phyloP scores from a whole-genome alignment of 164 flowering plant genomes.

The Dillenia suffruticosa region DNA sequence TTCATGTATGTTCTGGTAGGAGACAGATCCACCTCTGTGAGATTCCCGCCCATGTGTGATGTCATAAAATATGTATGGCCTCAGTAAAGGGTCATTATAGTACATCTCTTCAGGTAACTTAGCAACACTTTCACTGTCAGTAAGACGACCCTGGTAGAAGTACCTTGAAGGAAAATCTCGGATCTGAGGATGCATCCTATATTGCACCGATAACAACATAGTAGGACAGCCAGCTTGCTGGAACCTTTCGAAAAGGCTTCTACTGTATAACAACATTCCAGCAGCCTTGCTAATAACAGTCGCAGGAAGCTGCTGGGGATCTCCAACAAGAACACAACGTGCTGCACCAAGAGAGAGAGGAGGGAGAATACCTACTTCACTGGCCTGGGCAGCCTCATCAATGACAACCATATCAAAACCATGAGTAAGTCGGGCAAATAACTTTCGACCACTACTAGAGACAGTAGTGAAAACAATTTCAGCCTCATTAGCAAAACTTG shows the following conservation, averaged over 20 bases:
- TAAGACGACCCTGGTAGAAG: constrained; percentile 93
- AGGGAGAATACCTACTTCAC: constrained; percentile 90
- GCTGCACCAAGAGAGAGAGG: constrained; percentile 95
- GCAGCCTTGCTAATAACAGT: constrained; percentile 98
- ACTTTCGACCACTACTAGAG: constrained; percentile 90
- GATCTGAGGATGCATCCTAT: constrained; percentile 97
- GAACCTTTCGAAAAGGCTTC: constrained; percentile 95
- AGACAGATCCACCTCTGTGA: constrained; percentile 88
- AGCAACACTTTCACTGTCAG: constrained; percentile 79
- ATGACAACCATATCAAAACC: constrained; percentile 99
- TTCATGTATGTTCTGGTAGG: constrained; percentile 83
- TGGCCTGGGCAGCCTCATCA: constrained; percentile 98
- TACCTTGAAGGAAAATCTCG: constrained; percentile 94
- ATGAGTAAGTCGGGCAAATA: constrained; percentile 89
- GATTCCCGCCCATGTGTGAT: constrained; percentile 90
- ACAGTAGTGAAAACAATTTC: constrained; percentile 97
- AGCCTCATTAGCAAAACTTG: constrained; percentile 98
- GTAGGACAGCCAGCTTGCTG: constrained; percentile 97
- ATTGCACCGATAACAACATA: constrained; percentile 87
- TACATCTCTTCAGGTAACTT: constrained; percentile 74
- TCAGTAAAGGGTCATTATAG: constrained; percentile 70
- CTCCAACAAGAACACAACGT: constrained; percentile 97
- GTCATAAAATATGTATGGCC: constrained; percentile 84
- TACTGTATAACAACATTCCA: constrained; percentile 82
- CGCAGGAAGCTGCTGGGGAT: constrained; percentile 99